Base-by-base conservation (phyloP, 2,329 filamentous ascomycete genomes). In the Penicillium decumbens region DNA sequence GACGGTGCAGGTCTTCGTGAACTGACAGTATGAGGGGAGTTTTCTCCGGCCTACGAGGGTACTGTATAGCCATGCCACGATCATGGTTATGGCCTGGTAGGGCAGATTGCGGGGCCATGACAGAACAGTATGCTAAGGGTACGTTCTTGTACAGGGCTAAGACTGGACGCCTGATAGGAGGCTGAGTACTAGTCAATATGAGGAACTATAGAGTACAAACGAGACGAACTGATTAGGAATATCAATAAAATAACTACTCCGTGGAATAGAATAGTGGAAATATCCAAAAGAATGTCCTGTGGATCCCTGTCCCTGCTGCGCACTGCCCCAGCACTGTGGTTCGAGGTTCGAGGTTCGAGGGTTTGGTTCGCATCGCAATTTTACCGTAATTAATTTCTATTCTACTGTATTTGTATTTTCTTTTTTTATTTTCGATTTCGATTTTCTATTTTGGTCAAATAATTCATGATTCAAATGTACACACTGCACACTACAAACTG, bases 241-340 rank as follows among this genome's bases (percentile, higher is more conserved):
- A n/a, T n/a, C n/a, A n/a, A n/a, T n/a, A n/a, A n/a, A n/a, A n/a
- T n/a, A n/a, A n/a, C 18, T 18, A 18, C 15, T 18, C 15, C 15
- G 15, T 18, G 15, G 15, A 18, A 18, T 18, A 18, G 15, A 18
- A 18, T 18, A 18, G 20, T 23, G 20, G 20, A 28, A 28, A 28
- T 28, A 29, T 4, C 10, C 28, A 13, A 29, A 29, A 29, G 9
- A 10, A 37, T 20, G 10, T 28, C 5, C 37, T 20, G 39, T 32
- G 35, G 30, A 24, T 27, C 28, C 51, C 33, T 43, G 50, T 47
- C 53, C 45, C 30, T 41, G 45, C 25, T 40, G 44, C 38, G 41
- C 53, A 55, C 44, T 45, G 53, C 53, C 50, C 53, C 53, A 28
- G 30, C 43, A 43, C 33, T 30, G 24, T 42, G 47, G 44, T 32